These are phyloP conservation scores for Lavandula angustifolia DNA, from an alignment of 257 asterid species.

Conservation along the genomic window DNA sequence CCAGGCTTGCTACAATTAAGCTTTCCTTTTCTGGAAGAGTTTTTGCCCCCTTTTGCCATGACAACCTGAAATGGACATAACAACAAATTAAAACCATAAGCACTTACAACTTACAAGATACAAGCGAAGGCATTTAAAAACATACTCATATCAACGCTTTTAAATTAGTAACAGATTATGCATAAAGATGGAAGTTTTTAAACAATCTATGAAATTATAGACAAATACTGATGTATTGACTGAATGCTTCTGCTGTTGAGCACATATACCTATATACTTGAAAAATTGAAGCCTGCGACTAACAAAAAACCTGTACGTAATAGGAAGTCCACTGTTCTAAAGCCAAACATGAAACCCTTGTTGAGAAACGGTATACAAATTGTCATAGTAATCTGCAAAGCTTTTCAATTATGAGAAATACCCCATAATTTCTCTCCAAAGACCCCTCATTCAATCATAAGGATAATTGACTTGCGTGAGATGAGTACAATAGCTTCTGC, in stretches of 20 bases:
- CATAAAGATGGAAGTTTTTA: neutral
- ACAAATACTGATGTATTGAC: neutral
- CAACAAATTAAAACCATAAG: neutral
- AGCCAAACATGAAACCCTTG: neutral
- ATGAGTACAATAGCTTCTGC: no score
- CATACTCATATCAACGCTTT: neutral
- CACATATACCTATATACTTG: neutral
- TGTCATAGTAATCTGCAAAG: neutral
- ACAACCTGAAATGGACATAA: conserved; percentile 23
- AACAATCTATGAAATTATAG: neutral
- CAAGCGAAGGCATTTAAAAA: neutral
- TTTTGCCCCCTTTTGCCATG: conserved; percentile 23
- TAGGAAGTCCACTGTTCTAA: neutral
- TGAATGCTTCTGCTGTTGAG: neutral
- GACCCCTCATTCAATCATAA: no score
- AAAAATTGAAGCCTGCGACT: neutral
- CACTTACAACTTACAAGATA: neutral
- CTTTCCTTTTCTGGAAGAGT: conserved; percentile 30
- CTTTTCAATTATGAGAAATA: neutral
- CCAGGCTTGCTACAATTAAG: conserved; percentile 8
- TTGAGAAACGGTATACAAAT: neutral
- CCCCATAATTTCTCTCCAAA: neutral
- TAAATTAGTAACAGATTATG: neutral
- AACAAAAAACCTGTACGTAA: neutral
- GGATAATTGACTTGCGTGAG: no score